These are phyloP conservation scores for Rhodotorula babjevae DNA, from an alignment of 768 basidiomycete genomes.

Conservation along the genomic window DNA sequence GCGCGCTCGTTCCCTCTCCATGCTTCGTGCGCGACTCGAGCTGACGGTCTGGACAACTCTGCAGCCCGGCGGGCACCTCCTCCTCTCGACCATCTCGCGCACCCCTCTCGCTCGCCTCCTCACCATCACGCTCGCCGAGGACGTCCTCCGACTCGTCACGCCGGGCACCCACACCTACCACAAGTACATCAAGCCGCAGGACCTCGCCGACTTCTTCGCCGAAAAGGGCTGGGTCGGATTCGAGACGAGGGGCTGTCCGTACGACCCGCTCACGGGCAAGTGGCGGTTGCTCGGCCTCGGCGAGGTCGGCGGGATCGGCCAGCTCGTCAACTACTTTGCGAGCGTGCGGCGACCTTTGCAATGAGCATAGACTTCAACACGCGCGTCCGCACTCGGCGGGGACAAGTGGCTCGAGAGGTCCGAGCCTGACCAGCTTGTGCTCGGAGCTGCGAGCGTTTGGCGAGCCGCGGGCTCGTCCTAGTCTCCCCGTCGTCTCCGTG, in stretches of 20 bases:
- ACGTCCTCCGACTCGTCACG: constrained; percentile 70
- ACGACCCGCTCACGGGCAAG: constrained; percentile 24
- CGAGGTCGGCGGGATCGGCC: constrained; percentile 16
- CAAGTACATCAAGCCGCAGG: constrained; percentile 82
- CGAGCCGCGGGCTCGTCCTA: too few relatives aligned
- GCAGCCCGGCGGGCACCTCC: constrained; percentile 90
- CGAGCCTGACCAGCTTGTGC: too few relatives aligned
- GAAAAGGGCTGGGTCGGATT: constrained; percentile 28
- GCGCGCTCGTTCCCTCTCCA: background rate
- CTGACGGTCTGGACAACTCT: too few relatives aligned
- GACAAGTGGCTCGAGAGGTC: too few relatives aligned
- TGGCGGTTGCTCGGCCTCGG: constrained; percentile 29
- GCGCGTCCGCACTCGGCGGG: too few relatives aligned
- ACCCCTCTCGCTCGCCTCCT: constrained; percentile 67
- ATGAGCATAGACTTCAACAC: background rate
- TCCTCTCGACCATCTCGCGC: constrained; percentile 91
- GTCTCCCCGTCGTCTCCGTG: too few relatives aligned
- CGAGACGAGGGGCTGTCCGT: constrained; percentile 29
- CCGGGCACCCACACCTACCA: constrained; percentile 85
- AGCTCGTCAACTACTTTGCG: constrained; percentile 35
- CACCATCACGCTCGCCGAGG: constrained; percentile 73
- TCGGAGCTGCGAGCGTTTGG: too few relatives aligned
- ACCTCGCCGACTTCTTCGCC: constrained; percentile 73
- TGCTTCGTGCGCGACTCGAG: too few relatives aligned
- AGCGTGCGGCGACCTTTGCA: constrained; percentile 26